These are phyloP conservation scores for Saitozyma podzolica DNA, from an alignment of 768 basidiomycete species.

Conservation along the genomic window DNA sequence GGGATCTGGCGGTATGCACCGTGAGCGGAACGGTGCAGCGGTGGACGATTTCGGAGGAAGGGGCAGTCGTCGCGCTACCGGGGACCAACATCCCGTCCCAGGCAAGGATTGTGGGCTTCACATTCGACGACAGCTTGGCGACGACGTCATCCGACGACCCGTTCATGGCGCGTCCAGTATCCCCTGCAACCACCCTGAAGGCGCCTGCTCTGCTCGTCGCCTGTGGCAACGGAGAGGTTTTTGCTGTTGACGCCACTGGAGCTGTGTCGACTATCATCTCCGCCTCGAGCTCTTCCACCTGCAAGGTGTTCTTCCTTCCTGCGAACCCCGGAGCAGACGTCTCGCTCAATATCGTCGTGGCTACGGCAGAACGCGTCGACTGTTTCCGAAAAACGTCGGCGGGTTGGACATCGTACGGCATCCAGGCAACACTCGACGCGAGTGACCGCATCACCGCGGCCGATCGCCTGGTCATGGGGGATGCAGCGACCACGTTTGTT, in stretches of 20 bases:
- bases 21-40: slow-evolving; percentile 2
- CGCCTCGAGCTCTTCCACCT: too few species aligned
- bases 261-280: too few species aligned
- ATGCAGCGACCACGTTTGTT: slow-evolving; percentile 6
- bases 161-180: too few species aligned
- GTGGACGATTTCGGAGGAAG: slow-evolving; percentile 13
- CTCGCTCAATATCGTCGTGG: too few species aligned
- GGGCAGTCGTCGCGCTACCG: not conserved
- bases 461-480: not conserved
- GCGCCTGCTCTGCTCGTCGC: too few species aligned
- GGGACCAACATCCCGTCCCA: not conserved
- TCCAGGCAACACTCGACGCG: not conserved
- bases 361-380: too few species aligned
- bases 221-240: too few species aligned
- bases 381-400: too few species aligned
- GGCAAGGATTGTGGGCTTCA: not conserved
- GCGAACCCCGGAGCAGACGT: too few species aligned
- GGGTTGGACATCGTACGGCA: not conserved
- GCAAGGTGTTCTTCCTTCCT: too few species aligned
- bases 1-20: slow-evolving; percentile 10
- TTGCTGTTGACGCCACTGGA: too few species aligned
- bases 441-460: not conserved
- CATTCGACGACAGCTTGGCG: not conserved
- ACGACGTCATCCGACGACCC: not conserved
- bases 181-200: too few species aligned